phyloP scores from a whole-genome alignment of 345 rosid species.

The Populus ilicifolia region DNA sequence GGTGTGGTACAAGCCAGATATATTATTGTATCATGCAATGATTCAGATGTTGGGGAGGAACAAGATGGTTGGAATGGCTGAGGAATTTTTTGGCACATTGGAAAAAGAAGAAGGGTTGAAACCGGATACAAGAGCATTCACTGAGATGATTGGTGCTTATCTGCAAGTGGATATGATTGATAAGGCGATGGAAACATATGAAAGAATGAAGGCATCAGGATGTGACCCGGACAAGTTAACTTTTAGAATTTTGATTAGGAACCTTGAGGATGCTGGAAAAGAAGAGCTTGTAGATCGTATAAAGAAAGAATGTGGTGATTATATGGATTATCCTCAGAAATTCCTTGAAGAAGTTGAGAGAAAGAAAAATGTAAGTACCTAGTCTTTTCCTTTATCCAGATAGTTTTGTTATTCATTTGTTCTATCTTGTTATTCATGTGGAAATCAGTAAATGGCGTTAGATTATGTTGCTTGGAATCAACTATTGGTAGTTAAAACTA shows the following conservation, averaged over 20 bases:
- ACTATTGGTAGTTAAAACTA: background rate
- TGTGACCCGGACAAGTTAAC: constrained; percentile 48
- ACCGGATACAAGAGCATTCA: constrained; percentile 46
- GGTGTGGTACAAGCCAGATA: constrained; percentile 49
- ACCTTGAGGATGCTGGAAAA: constrained; percentile 46
- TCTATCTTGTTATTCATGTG: background rate
- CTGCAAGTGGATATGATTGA: constrained; percentile 38
- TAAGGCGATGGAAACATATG: constrained; percentile 52
- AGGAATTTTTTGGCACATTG: constrained; percentile 36
- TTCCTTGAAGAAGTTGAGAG: constrained; percentile 42
- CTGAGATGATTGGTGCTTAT: constrained; percentile 61
- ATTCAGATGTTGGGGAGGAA: constrained; percentile 45
- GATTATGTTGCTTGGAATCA: background rate
- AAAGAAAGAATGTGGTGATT: constrained; percentile 45
- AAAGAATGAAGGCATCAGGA: constrained; percentile 41
- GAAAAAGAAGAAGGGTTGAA: constrained; percentile 44
- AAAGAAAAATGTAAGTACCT: constrained; percentile 3
- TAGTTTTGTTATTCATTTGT: background rate
- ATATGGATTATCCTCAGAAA: constrained; percentile 47
- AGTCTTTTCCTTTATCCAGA: background rate
- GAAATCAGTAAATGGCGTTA: background rate
- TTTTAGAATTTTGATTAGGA: constrained; percentile 48
- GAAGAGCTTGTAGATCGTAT: constrained; percentile 36
- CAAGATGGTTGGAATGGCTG: constrained; percentile 39
- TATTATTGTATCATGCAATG: constrained; percentile 37